Conservation (phyloP, 2,329 filamentous ascomycete species). For the Phialocephala sp. region DNA sequence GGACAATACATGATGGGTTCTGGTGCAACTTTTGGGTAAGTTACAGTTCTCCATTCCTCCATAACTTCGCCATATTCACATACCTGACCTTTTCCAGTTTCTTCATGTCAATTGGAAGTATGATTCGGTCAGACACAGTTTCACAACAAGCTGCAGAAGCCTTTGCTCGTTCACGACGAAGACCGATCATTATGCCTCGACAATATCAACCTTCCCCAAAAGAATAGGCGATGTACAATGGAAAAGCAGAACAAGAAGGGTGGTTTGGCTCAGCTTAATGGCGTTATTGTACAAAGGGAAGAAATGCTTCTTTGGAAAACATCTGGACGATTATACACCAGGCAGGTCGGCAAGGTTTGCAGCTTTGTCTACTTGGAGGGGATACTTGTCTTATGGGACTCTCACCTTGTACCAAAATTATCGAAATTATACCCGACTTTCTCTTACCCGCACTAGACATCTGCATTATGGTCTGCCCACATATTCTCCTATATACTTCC, state of each 20-base stretch:
- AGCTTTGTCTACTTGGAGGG: not conserved
- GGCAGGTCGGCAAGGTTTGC: not conserved
- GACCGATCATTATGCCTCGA: slow-evolving; percentile 69
- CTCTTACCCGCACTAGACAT: too few relatives aligned
- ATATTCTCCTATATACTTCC: not conserved
- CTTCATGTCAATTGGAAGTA: slow-evolving; percentile 99
- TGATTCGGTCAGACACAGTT: slow-evolving; percentile 84
- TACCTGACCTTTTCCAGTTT: slow-evolving; percentile 59
- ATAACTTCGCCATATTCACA: not conserved
- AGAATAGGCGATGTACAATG: slow-evolving; percentile 20
- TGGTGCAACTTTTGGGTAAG: slow-evolving; percentile 93
- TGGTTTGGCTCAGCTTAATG: slow-evolving; percentile 17
- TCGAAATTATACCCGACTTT: slow-evolving; percentile 6
- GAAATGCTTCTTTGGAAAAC: not conserved
- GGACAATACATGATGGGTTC: slow-evolving; percentile 98
- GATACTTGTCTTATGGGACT: not conserved
- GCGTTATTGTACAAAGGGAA: slow-evolving; percentile 27
- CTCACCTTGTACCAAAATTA: slow-evolving; percentile 2
- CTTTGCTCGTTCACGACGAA: slow-evolving; percentile 75
- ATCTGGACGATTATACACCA: not conserved
- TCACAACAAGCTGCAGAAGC: slow-evolving; percentile 76
- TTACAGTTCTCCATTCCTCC: slow-evolving; percentile 7
- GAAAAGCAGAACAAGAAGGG: slow-evolving; percentile 6
- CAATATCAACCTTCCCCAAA: slow-evolving; percentile 28
- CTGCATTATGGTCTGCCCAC: not conserved